Base-by-base conservation (phyloP, 129 eudicot species). In the Pulicaria dysenterica region DNA sequence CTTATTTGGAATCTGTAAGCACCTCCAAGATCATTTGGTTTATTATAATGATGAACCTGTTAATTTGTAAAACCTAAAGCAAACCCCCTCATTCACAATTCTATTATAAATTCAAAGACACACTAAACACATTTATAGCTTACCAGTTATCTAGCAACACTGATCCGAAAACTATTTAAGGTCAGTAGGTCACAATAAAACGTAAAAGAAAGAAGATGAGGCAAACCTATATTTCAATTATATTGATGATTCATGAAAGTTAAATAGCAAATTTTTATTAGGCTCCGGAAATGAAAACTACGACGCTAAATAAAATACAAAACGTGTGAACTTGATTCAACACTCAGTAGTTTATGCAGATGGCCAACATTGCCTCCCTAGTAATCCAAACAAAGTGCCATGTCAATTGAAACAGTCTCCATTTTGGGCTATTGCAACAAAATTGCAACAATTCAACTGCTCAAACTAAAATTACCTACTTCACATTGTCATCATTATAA, bases 351-450 rank as follows among this genome's bases (percentile, higher is more conserved):
- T 68, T 90, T 88, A 77, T 94, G 99, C 81, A 94, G 85, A 90
- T 94, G 99, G 73, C 92, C 93, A 72, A 94, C 99, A 88, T 83
- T 94, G 72, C 99, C 99, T 50, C 99, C 99, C 99, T 94, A 10
- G 45, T n/a, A 62, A 51, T 38, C 53, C 77, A 49, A 50, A 16
- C 40, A 46, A 56, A 72, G 53, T 76, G 71, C 41, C 24, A 38
- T 65, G 34, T 66, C 19, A 42, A 62, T 50, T 68, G 73, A 45
- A 68, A 68, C 73, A 68, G n/a, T 68, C 50, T 31, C 58, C 73
- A 67, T 47, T 10, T 3, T 49, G 7, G 36, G 13, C 36, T 37
- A n/a, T n/a, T n/a, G n/a, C n/a, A n/a, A n/a, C n/a, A n/a, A n/a
- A n/a, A 5, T 49, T 3, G 36, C 5, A 68, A 51, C n/a, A n/a